Evolutionary conservation across 2,329 filamentous ascomycete species (phyloP).

Genomic region (Aspergillus sclerotialis): DNA sequence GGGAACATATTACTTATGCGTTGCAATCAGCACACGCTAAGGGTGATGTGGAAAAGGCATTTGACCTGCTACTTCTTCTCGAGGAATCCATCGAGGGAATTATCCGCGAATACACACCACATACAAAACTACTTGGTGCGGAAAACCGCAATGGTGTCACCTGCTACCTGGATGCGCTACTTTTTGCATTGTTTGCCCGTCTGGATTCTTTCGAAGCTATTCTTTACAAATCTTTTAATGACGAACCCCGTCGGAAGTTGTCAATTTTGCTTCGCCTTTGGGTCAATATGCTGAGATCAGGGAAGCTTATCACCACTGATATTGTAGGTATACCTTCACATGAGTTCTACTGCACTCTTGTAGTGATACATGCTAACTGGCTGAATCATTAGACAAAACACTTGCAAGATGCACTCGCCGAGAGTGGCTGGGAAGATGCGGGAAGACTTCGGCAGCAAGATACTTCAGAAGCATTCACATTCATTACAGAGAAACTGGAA

Average conservation of each 20-base stretch:
- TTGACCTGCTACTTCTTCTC: conserved; percentile 69
- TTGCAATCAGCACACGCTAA: conserved; percentile 57
- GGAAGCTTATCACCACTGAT: conserved; percentile 76
- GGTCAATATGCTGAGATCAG: conserved; percentile 85
- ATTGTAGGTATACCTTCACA: conserved; percentile 49
- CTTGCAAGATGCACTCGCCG: conserved; percentile 72
- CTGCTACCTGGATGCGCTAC: conserved; percentile 85
- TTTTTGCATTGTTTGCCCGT: conserved; percentile 94
- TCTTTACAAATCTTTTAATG: conserved; percentile 69
- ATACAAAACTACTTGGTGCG: conserved; percentile 69
- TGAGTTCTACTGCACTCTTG: conserved; percentile 1
- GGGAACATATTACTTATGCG: conserved; percentile 58
- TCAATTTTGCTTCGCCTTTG: conserved; percentile 76
- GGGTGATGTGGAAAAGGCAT: conserved; percentile 66
- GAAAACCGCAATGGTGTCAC: conserved; percentile 81
- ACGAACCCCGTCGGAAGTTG: conserved; percentile 65
- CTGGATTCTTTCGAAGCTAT: conserved; percentile 90
- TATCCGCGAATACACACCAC: conserved; percentile 66
- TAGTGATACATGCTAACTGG: neutral
- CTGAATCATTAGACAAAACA: conserved; percentile 57
- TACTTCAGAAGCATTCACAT: conserved; percentile 89
- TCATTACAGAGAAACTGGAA: conserved; percentile 84
- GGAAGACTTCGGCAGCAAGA: conserved; percentile 77
- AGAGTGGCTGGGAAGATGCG: conserved; percentile 85
- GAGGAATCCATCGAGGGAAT: conserved; percentile 76